Conservation (phyloP, 495 filamentous ascomycete genomes). For the Penicillium samsonianum region DNA sequence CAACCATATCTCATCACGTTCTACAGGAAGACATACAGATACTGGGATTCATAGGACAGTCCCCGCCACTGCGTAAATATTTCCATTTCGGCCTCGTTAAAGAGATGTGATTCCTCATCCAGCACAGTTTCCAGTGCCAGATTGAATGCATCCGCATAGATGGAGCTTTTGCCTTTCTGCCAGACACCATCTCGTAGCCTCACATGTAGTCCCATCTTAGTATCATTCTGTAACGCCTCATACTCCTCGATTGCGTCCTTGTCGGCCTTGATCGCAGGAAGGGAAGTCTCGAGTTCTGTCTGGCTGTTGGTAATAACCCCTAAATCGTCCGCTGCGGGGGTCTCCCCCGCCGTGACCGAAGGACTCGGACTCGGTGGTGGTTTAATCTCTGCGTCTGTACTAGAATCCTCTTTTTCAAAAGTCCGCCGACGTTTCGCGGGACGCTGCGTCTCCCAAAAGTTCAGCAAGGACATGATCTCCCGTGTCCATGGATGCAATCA, state of each 20-base stretch:
- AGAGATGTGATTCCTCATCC: constrained; percentile 85
- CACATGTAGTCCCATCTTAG: constrained; percentile 40
- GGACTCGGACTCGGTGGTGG: constrained; percentile 24
- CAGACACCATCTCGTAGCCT: constrained; percentile 58
- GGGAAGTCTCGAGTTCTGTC: constrained; percentile 77
- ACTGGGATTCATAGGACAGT: constrained; percentile 84
- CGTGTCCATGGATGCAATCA: constrained; percentile 14
- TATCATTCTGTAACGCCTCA: constrained; percentile 56
- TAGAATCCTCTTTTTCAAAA: constrained; percentile 10
- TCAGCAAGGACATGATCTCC: constrained; percentile 43
- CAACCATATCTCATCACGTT: not conserved
- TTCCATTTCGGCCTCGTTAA: constrained; percentile 73
- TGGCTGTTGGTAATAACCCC: constrained; percentile 37
- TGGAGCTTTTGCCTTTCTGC: constrained; percentile 71
- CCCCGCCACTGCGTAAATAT: constrained; percentile 76
- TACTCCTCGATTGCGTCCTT: constrained; percentile 79
- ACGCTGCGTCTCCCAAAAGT: constrained; percentile 46
- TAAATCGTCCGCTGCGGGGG: constrained; percentile 35
- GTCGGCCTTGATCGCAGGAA: constrained; percentile 67
- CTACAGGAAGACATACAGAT: constrained; percentile 61
- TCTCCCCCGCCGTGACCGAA: constrained; percentile 14
- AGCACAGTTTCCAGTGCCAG: constrained; percentile 88
- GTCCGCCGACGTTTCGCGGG: constrained; percentile 40
- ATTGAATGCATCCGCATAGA: constrained; percentile 98
- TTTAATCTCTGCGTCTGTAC: constrained; percentile 13